Evolutionary conservation across 2,329 filamentous ascomycete species (phyloP).

Genomic region (Fusarium mundagurra): DNA sequence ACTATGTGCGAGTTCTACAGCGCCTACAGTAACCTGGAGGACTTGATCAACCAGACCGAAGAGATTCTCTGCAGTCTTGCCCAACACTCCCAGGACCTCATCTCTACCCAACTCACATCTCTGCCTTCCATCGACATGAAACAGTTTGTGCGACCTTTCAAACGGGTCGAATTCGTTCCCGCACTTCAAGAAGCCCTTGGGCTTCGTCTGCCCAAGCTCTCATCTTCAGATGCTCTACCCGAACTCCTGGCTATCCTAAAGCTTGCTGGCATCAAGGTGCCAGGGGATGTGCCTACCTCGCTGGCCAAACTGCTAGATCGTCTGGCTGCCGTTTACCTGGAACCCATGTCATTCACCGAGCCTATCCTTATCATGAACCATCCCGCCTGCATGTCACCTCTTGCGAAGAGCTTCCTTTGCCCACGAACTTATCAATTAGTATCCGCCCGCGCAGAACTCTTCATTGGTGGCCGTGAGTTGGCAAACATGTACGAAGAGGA

Average conservation of each 20-base stretch:
- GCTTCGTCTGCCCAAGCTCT: slow-evolving; percentile 72
- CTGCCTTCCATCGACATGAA: slow-evolving; percentile 60
- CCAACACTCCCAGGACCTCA: slow-evolving; percentile 58
- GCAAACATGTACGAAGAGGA: slow-evolving; percentile 99
- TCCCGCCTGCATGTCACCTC: slow-evolving; percentile 88
- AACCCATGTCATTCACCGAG: slow-evolving; percentile 72
- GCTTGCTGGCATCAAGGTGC: slow-evolving; percentile 71
- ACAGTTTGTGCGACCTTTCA: slow-evolving; percentile 66
- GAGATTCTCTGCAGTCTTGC: slow-evolving; percentile 71
- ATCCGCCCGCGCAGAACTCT: slow-evolving; percentile 85
- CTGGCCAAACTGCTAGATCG: slow-evolving; percentile 80
- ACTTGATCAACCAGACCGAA: slow-evolving; percentile 81
- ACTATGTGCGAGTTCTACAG: slow-evolving; percentile 98
- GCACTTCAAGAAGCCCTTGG: slow-evolving; percentile 76
- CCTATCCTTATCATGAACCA: slow-evolving; percentile 92
- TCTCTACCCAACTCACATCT: slow-evolving; percentile 55
- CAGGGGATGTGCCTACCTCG: slow-evolving; percentile 69
- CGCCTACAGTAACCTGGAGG: slow-evolving; percentile 79
- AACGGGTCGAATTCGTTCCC: slow-evolving; percentile 82
- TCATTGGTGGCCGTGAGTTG: slow-evolving; percentile 81
- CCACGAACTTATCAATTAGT: slow-evolving; percentile 74
- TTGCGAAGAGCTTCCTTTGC: slow-evolving; percentile 87
- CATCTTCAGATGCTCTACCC: slow-evolving; percentile 62
- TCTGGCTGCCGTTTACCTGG: slow-evolving; percentile 79
- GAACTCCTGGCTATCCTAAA: slow-evolving; percentile 63